Evolutionary conservation across 2,329 filamentous ascomycete genomes (phyloP).

Genomic region (Cladosporium sp.): DNA sequence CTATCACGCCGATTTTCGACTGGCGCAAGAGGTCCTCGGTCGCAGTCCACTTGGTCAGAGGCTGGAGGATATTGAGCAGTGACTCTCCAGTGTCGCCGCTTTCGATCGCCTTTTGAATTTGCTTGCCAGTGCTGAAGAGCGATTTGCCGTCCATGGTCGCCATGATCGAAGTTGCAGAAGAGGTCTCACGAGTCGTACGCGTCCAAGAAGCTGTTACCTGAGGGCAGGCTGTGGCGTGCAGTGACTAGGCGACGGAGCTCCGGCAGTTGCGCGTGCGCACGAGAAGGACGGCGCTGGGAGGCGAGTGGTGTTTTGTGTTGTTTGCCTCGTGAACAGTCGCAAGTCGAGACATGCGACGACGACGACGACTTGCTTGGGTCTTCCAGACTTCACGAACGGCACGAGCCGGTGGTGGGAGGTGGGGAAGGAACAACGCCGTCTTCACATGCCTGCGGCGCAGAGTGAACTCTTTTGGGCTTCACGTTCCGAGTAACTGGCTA

Average conservation of each 20-base stretch:
- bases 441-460: background rate
- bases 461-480: too few relatives aligned
- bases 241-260: too few relatives aligned
- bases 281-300: background rate
- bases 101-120: constrained; percentile 72
- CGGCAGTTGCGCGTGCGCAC: too few relatives aligned
- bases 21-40: constrained; percentile 87
- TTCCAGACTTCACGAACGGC: background rate
- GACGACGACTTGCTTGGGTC: background rate
- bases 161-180: background rate
- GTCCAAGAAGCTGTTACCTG: too few relatives aligned
- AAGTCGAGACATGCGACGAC: constrained; percentile 1
- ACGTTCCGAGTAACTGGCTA: too few relatives aligned
- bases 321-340: background rate
- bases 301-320: background rate
- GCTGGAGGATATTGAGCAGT: constrained; percentile 68
- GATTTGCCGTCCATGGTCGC: constrained; percentile 72
- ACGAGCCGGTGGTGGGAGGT: background rate
- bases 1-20: constrained; percentile 85
- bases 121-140: constrained; percentile 71
- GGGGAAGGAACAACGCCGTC: background rate
- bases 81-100: constrained; percentile 70
- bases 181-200: background rate
- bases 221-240: too few relatives aligned
- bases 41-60: constrained; percentile 75